Base-by-base conservation (phyloP, 805 yeast species). In the Yamadazyma olivae region DNA sequence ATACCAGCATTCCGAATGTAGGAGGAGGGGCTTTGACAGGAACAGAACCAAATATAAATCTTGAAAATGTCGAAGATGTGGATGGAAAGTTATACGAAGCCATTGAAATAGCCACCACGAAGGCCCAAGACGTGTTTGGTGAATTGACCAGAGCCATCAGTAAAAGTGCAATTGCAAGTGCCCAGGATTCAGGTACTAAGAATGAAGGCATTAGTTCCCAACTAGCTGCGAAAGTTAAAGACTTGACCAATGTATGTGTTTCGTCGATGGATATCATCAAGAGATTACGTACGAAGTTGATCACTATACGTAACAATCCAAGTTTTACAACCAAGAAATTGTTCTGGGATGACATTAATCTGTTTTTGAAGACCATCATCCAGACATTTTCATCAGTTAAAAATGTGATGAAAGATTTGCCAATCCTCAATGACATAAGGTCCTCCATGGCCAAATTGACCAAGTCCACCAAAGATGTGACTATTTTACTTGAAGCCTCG, bases 381-480 rank as follows among this genome's bases (percentile, higher is more conserved):
- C 81, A 80, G 23, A 86, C 93, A 28, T 67, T 91, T 45, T 93
- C 91, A 2, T 77, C 86, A 1, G 88, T 95, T 0, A 89, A 89
- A 52, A 71, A 75, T 1, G 81, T 95, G 2, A 83, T 91, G 77
- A 74, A 77, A 36, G 96, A 86, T 45, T 69, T 88, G 39, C 90
- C 95, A 0, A 74, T 81, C 12, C 68, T 91, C 34, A 81, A 83
- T 48, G 96, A 86, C 38, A 82, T 83, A 5, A 67, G 95, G 39
- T 81, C 90, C 6, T 77, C 85, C 5, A 74, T 91, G 60, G 86
- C 95, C 0, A 76, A 79, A 24, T 66, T 91, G 40, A 90, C 97
- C 0, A 79, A 87, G 45, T 84, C 90, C 3, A 87, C 96, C 3
- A 91, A 91, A 51, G 98, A 91, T 52, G 83, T 91, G 12, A 89